Evolutionary conservation across 208 protist genomes (phyloP).

Genomic region (Trypanosoma rangeli): DNA sequence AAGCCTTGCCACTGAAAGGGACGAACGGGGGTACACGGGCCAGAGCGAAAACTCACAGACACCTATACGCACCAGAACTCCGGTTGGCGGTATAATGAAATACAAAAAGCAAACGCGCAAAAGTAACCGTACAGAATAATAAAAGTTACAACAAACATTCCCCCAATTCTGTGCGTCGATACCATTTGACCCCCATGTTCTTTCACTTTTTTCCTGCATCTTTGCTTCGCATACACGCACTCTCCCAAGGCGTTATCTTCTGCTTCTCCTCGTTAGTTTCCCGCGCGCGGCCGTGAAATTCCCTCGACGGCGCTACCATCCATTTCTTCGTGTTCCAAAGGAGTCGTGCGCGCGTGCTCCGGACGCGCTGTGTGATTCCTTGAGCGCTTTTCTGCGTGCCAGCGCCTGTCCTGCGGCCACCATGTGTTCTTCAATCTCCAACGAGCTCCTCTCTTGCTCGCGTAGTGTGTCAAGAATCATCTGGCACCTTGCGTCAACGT

Average conservation of each 20-base stretch:
- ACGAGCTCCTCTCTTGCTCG: constrained; percentile 61
- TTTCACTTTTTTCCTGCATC: not conserved
- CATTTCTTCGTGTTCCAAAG: constrained; percentile 6
- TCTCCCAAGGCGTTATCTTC: not conserved
- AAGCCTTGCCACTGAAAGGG: not conserved
- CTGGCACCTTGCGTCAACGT: constrained; percentile 65
- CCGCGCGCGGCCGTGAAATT: not conserved
- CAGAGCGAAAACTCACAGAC: not conserved
- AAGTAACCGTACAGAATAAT: not conserved
- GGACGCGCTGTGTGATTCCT: not conserved
- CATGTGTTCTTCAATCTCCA: constrained; percentile 78
- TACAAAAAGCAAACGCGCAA: not conserved
- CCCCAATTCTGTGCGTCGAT: not conserved
- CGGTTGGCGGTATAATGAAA: not conserved
- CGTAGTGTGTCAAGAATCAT: constrained; percentile 60
- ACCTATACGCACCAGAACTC: not conserved
- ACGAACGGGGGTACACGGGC: not conserved
- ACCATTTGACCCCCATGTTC: not conserved
- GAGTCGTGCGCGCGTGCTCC: not conserved
- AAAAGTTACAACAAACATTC: not conserved
- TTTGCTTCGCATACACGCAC: not conserved
- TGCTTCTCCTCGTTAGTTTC: not conserved
- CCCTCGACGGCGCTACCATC: constrained; percentile 1
- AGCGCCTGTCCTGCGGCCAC: constrained; percentile 70
- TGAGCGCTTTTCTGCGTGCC: constrained; percentile 29